Conservation (phyloP, 768 basidiomycete species). For the Naematelia encephala region DNA sequence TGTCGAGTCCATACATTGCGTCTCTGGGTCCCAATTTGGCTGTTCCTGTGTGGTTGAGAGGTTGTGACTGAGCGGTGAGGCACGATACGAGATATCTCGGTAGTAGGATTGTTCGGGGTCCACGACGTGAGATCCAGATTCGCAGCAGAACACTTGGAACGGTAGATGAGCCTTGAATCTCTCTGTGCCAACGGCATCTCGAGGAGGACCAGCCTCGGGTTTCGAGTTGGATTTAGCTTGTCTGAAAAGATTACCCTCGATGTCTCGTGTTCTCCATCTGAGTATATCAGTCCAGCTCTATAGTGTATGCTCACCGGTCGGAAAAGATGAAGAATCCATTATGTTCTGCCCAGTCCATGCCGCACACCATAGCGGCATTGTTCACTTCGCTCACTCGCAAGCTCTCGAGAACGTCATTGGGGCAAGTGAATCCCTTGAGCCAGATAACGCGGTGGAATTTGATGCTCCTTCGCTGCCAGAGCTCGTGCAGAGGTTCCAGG, state of each 20-base stretch:
- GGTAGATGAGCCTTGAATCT: constrained; percentile 90
- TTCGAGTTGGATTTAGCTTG: constrained; percentile 92
- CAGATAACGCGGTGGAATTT: constrained; percentile 88
- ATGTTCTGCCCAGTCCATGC: constrained; percentile 99
- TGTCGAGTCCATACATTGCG: constrained; percentile 86
- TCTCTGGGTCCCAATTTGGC: constrained; percentile 71
- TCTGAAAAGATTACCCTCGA: constrained; percentile 96
- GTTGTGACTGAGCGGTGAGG: constrained; percentile 78
- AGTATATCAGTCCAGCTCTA: not conserved
- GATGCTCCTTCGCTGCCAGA: constrained; percentile 70
- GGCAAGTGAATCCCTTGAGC: constrained; percentile 98
- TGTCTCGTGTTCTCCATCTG: constrained; percentile 96
- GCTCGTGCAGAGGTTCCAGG: constrained; percentile 81
- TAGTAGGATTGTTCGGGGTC: constrained; percentile 97
- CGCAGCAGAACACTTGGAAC: constrained; percentile 98
- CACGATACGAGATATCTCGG: constrained; percentile 77
- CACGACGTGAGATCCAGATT: constrained; percentile 93
- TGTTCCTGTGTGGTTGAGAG: constrained; percentile 57
- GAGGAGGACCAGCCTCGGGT: constrained; percentile 84
- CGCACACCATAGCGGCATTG: constrained; percentile 96
- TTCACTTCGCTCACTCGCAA: constrained; percentile 85
- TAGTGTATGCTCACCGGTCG: constrained; percentile 64
- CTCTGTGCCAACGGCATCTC: constrained; percentile 72
- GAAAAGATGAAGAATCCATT: constrained; percentile 98
- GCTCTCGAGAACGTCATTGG: constrained; percentile 94